A percentile compares a stretch with the other conserved stretches of the same genome.
phyloP scores from a whole-genome alignment of 2,329 filamentous ascomycete species.

The Kalmusia sp. region DNA sequence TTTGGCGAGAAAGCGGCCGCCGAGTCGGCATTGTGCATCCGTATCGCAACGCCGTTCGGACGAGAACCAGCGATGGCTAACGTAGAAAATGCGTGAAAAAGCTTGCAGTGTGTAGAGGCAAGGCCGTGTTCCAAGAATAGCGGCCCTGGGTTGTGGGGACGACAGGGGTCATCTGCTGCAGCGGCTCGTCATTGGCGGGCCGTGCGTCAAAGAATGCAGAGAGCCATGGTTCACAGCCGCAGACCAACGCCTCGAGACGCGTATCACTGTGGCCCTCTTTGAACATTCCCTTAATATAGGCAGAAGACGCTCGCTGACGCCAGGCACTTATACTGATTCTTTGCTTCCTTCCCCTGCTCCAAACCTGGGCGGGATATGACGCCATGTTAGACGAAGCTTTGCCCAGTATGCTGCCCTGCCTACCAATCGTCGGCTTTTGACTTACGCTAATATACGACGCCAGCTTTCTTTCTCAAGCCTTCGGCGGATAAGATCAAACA shows the following conservation, averaged over 20 bases:
- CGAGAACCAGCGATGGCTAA: no score
- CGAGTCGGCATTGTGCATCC: no score
- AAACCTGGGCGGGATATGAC: conserved; percentile 10
- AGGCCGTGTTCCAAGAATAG: conserved; percentile 9
- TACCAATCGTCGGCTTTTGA: conserved; percentile 41
- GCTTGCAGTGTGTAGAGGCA: not conserved
- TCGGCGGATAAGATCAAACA: conserved; percentile 59
- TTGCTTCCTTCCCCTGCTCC: not conserved
- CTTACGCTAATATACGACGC: conserved; percentile 18
- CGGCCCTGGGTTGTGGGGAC: not conserved
- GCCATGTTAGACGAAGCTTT: conserved; percentile 89
- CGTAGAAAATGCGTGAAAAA: not conserved
- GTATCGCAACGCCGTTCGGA: no score
- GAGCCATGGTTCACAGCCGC: conserved; percentile 6
- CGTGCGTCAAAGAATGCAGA: not conserved
- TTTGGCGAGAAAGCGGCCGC: not conserved
- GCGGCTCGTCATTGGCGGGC: conserved; percentile 8
- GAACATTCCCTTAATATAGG: not conserved
- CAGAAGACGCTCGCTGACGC: not conserved
- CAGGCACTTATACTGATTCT: not conserved
- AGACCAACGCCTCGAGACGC: conserved; percentile 11
- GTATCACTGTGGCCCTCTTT: not conserved
- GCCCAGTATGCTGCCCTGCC: conserved; percentile 65
- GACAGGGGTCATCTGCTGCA: not conserved
- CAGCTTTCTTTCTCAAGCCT: conserved; percentile 67